Evolutionary conservation across 2,329 filamentous ascomycete species (phyloP).

Genomic region (Allantophomopsis cytisporea): DNA sequence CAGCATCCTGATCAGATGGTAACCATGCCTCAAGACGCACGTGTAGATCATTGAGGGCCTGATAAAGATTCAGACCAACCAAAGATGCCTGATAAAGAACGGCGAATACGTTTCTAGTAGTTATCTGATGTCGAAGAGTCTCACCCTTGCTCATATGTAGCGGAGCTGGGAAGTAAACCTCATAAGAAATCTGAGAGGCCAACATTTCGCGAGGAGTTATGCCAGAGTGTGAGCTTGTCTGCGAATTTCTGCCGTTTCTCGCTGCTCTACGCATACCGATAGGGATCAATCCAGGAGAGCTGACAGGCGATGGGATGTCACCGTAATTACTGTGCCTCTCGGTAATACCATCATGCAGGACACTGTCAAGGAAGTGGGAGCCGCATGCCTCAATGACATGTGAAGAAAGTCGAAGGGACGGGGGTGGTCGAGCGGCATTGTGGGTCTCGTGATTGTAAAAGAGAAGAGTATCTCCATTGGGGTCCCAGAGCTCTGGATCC

Average conservation of each 20-base stretch:
- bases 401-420: slow-evolving; percentile 43
- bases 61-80: slow-evolving; percentile 48
- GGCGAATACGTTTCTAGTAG: slow-evolving; percentile 57
- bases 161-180: slow-evolving; percentile 50
- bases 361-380: slow-evolving; percentile 35
- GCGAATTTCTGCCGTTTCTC: background rate
- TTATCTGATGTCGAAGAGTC: slow-evolving; percentile 44
- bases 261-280: background rate
- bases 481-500: slow-evolving; percentile 47
- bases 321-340: slow-evolving; percentile 28
- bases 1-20: slow-evolving; percentile 39
- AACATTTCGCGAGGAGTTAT: slow-evolving; percentile 48
- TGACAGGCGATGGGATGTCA: slow-evolving; percentile 28
- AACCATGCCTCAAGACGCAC: slow-evolving; percentile 44
- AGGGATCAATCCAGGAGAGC: slow-evolving; percentile 7
- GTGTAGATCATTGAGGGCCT: slow-evolving; percentile 49
- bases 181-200: slow-evolving; percentile 43
- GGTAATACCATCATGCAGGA: slow-evolving; percentile 37
- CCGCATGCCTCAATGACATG: slow-evolving; percentile 44
- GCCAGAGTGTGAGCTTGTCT: slow-evolving; percentile 49
- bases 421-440: slow-evolving; percentile 25
- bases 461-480: slow-evolving; percentile 44
- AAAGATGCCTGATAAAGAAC: slow-evolving; percentile 49
- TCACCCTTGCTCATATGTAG: slow-evolving; percentile 30
- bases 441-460: slow-evolving; percentile 35